Conservation (phyloP, 345 rosid genomes). For the Rhodomyrtus tomentosa region DNA sequence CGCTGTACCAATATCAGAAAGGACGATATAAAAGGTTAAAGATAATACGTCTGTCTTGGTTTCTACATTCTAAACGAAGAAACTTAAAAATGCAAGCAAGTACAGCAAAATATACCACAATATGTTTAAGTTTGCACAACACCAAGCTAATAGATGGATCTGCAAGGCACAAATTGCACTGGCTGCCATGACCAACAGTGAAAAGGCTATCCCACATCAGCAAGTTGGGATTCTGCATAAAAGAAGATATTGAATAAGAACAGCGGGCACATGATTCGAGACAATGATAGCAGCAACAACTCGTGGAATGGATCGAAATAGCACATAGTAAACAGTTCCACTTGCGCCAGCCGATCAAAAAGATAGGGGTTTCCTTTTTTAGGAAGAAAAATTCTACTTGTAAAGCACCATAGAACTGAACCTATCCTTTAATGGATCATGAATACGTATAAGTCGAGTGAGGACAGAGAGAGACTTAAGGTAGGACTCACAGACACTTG, state of each 20-base stretch:
- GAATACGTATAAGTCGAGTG: neutral
- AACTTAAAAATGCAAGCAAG: neutral
- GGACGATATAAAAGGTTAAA: neutral
- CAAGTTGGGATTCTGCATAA: constrained; percentile 68
- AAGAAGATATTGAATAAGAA: neutral
- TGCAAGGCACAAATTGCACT: constrained; percentile 61
- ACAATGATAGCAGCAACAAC: neutral
- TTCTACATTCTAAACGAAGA: neutral
- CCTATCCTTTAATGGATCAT: neutral
- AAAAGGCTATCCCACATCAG: constrained; percentile 44
- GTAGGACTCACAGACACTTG: neutral
- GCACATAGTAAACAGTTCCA: neutral
- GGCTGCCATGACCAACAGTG: constrained; percentile 68
- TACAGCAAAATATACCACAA: constrained; percentile 43
- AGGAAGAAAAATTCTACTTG: neutral
- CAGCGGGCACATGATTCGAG: neutral
- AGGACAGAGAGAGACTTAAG: neutral
- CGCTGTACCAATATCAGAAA: constrained; percentile 22
- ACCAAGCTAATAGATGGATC: constrained; percentile 42
- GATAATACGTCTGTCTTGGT: neutral
- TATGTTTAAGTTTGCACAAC: constrained; percentile 69
- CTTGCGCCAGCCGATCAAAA: neutral
- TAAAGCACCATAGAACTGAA: neutral
- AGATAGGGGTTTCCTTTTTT: neutral
- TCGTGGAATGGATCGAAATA: neutral